Conservation (phyloP, 495 filamentous ascomycete genomes). For the Podospora pseudocomata region DNA sequence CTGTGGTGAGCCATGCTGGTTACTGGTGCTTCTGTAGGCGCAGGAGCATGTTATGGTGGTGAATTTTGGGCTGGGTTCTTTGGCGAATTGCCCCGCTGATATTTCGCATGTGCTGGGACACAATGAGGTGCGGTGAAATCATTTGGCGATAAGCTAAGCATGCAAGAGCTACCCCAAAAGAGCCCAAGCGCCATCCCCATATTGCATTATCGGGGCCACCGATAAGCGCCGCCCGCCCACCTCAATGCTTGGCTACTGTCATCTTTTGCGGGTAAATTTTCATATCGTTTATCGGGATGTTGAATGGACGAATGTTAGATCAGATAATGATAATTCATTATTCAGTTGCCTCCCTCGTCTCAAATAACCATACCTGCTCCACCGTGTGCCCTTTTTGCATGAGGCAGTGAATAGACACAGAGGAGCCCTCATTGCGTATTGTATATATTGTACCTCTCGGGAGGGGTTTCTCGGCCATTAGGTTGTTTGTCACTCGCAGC, state of each 20-base stretch:
- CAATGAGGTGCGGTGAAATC: slow-evolving; percentile 21
- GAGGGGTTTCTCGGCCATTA: neutral
- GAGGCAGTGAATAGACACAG: neutral
- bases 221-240: slow-evolving; percentile 18
- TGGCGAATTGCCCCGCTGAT: slow-evolving; percentile 9
- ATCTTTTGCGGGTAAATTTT: neutral
- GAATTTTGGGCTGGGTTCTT: neutral
- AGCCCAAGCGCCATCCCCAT: neutral
- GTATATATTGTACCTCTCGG: slow-evolving; percentile 7
- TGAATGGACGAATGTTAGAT: neutral
- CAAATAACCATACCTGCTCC: neutral
- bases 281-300: slow-evolving; percentile 3
- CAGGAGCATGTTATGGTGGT: slow-evolving; percentile 17
- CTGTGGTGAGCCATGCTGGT: slow-evolving; percentile 42
- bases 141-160: slow-evolving; percentile 24
- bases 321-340: neutral
- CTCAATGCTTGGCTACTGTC: slow-evolving; percentile 9
- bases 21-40: slow-evolving; percentile 6
- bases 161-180: slow-evolving; percentile 1
- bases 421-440: neutral
- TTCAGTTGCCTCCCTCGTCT: neutral
- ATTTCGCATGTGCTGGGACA: slow-evolving; percentile 18
- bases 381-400: neutral
- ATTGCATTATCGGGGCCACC: slow-evolving; percentile 24
- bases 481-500: slow-evolving; percentile 14